Conservation (phyloP, 345 rosid genomes). For the Eucalyptus erythrocorys region DNA sequence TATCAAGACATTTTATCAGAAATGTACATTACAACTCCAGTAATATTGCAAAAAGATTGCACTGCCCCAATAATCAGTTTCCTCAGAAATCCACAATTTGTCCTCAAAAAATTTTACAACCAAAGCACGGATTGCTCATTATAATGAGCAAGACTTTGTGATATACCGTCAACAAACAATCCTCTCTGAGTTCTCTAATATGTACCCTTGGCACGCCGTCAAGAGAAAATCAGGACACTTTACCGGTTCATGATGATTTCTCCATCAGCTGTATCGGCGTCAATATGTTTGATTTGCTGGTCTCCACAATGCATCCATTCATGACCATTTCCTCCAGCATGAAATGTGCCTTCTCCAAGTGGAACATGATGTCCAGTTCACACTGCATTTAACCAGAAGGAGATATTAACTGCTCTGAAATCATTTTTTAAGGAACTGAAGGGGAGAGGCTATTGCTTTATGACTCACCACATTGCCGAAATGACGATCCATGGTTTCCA, state of each 20-base stretch:
- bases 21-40: neutral
- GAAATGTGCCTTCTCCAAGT: slow-evolving; percentile 97
- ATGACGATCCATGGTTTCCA: slow-evolving; percentile 97
- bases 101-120: neutral
- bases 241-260: slow-evolving; percentile 34
- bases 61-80: neutral
- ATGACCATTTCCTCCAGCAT: slow-evolving; percentile 98
- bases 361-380: slow-evolving; percentile 98
- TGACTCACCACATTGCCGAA: slow-evolving; percentile 88
- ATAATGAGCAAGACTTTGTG: neutral
- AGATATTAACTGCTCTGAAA: neutral
- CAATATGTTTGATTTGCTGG: slow-evolving; percentile 80
- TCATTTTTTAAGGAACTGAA: neutral
- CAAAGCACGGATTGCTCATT: neutral
- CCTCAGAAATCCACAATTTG: neutral
- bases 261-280: slow-evolving; percentile 85
- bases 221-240: neutral
- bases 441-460: neutral
- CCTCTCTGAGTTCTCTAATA: neutral
- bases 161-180: neutral
- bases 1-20: neutral
- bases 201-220: neutral
- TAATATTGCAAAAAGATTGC: neutral
- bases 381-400: slow-evolving; percentile 27
- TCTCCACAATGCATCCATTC: slow-evolving; percentile 92